Conservation (phyloP, 1,139 yeast species). For the Protomyces arabidopsidicola region DNA sequence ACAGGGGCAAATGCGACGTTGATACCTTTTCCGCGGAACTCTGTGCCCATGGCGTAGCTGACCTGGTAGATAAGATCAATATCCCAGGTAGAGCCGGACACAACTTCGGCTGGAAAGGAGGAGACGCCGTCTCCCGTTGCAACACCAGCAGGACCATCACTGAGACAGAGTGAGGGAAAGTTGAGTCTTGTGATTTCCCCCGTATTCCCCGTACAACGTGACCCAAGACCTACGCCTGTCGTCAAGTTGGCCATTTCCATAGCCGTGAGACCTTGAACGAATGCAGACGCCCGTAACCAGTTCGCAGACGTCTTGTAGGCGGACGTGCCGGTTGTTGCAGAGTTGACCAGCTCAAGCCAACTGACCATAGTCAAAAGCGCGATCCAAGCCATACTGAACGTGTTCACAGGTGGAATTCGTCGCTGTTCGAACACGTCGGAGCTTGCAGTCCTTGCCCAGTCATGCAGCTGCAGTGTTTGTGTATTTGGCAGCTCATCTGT, state of each 20-base stretch:
- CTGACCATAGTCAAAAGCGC: neutral
- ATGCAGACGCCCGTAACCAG: neutral
- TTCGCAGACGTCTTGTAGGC: neutral
- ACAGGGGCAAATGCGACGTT: constrained; percentile 55
- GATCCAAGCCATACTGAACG: no score
- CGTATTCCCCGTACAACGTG: constrained; percentile 54
- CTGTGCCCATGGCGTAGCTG: constrained; percentile 49
- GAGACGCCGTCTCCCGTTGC: constrained; percentile 54
- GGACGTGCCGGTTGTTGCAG: neutral
- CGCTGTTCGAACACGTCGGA: no score
- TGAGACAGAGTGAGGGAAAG: constrained; percentile 43
- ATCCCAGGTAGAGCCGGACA: constrained; percentile 46
- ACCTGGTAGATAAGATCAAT: constrained; percentile 44
- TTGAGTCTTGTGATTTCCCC: constrained; percentile 47
- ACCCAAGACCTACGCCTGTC: constrained; percentile 61
- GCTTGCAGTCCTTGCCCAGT: no score
- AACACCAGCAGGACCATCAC: constrained; percentile 56
- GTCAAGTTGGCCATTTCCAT: constrained; percentile 59
- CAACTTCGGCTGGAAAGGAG: constrained; percentile 53
- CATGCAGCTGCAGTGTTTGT: no score
- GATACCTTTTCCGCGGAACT: constrained; percentile 50
- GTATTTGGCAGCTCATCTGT: no score
- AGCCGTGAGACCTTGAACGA: neutral
- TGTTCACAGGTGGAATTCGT: no score
- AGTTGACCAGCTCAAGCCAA: neutral